A percentile compares a stretch with the other conserved stretches of the same genome.
Conservation (phyloP, 495 filamentous ascomycete genomes). For the Polyplosphaeria fusca region DNA sequence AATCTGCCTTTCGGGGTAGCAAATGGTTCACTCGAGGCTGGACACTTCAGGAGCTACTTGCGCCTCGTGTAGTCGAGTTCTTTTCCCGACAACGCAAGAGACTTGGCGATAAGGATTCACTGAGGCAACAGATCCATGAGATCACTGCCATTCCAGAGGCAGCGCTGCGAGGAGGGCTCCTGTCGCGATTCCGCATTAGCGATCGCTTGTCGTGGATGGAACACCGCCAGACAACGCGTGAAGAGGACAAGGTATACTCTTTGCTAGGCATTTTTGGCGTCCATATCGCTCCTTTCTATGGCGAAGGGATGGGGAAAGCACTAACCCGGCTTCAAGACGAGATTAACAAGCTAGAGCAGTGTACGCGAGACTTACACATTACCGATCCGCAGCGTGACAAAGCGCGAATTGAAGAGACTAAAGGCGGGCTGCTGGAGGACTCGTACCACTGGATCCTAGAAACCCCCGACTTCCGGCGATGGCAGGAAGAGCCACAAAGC, state of each 20-base stretch:
- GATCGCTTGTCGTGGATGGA: too few relatives aligned
- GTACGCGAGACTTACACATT: conserved; percentile 5
- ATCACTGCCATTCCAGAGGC: conserved; percentile 21
- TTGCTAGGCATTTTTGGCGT: conserved; percentile 19
- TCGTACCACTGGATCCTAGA: too few relatives aligned
- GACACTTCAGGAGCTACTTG: too few relatives aligned
- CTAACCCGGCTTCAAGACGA: conserved; percentile 7
- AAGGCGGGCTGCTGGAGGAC: too few relatives aligned
- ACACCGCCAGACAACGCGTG: too few relatives aligned
- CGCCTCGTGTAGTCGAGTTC: too few relatives aligned
- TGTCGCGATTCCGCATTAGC: conserved; percentile 29
- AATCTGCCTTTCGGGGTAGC: too few relatives aligned
- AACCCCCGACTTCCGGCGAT: conserved; percentile 37
- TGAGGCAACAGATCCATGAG: too few relatives aligned
- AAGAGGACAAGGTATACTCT: too few relatives aligned
- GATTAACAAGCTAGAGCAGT: conserved; percentile 9
- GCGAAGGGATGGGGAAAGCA: conserved; percentile 11
- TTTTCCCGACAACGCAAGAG: conserved; percentile 24
- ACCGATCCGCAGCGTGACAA: conserved; percentile 38
- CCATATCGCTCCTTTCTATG: conserved; percentile 7
- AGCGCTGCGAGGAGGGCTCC: conserved; percentile 23
- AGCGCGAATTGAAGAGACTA: too few relatives aligned
- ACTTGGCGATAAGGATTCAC: conserved; percentile 26
- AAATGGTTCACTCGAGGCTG: too few relatives aligned
- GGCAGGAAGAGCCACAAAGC: not conserved